These are phyloP conservation scores for Penicillium digitatum DNA, from an alignment of 2,329 filamentous ascomycete genomes.

Conservation along the genomic window DNA sequence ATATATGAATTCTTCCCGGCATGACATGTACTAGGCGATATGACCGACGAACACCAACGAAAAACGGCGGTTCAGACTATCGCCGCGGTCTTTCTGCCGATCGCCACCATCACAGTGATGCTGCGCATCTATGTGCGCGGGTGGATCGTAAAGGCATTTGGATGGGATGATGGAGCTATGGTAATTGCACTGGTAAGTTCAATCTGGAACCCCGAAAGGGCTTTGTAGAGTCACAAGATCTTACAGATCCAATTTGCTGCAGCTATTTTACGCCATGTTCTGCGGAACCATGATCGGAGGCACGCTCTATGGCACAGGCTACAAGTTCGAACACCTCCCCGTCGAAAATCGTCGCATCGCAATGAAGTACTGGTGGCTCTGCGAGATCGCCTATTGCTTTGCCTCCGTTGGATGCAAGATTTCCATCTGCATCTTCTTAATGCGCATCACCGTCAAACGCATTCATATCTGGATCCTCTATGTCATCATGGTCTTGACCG, in stretches of 20 bases:
- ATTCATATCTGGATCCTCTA: constrained; percentile 49
- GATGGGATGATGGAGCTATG: constrained; percentile 34
- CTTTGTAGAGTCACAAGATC: not conserved
- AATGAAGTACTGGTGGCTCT: constrained; percentile 48
- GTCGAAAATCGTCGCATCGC: constrained; percentile 20
- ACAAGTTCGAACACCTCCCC: constrained; percentile 16
- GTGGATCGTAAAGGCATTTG: constrained; percentile 31
- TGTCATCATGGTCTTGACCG: constrained; percentile 43
- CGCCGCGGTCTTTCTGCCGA: constrained; percentile 28
- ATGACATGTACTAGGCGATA: constrained; percentile 1
- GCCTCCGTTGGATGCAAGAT: constrained; percentile 49
- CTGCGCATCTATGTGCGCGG: constrained; percentile 34
- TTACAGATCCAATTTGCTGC: not conserved
- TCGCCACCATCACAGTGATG: constrained; percentile 26
- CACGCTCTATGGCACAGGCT: constrained; percentile 29
- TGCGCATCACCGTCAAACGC: constrained; percentile 48
- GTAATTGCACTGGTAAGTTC: constrained; percentile 26
- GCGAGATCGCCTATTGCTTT: constrained; percentile 51
- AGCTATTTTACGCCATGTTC: constrained; percentile 30
- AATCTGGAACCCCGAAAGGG: not conserved
- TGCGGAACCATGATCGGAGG: constrained; percentile 32
- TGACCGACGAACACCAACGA: constrained; percentile 22
- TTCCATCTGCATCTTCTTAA: constrained; percentile 51
- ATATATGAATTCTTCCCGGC: not conserved
- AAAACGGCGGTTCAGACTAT: constrained; percentile 23